Evolutionary conservation across 805 yeast genomes (phyloP).

Genomic region (Candida endomychidarum): DNA sequence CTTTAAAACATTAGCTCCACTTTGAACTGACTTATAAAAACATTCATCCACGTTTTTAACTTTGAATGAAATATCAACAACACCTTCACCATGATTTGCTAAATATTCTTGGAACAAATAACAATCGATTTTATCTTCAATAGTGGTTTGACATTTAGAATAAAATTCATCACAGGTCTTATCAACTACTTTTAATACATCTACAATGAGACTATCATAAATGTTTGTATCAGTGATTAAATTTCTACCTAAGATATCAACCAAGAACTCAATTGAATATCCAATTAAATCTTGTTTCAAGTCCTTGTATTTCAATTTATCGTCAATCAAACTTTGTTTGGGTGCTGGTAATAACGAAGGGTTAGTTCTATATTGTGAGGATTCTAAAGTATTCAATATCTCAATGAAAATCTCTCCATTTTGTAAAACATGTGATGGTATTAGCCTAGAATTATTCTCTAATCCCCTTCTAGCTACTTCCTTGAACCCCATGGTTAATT

Average conservation of each 20-base stretch:
- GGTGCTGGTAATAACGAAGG: conserved; percentile 10
- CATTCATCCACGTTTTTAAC: conserved; percentile 52
- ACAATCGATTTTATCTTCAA: conserved; percentile 10
- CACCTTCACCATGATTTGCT: conserved; percentile 70
- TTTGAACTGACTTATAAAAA: conserved; percentile 45
- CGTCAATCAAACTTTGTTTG: conserved; percentile 1
- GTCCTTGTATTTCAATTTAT: conserved; percentile 3
- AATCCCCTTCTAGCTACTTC: conserved; percentile 64
- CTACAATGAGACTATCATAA: neutral
- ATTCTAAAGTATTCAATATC: conserved; percentile 40
- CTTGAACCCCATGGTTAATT: conserved; percentile 59
- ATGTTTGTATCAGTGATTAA: neutral
- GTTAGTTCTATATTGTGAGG: conserved; percentile 5
- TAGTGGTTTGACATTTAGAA: neutral
- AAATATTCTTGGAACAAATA: conserved; percentile 13
- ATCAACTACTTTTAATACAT: neutral
- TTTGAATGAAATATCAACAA: conserved; percentile 71
- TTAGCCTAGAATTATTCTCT: conserved; percentile 60
- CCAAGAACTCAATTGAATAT: neutral
- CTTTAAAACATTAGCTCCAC: conserved; percentile 49
- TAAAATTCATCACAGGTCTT: conserved; percentile 7
- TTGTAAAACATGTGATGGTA: conserved; percentile 59
- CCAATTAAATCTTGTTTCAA: conserved; percentile 3
- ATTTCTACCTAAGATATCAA: conserved; percentile 2
- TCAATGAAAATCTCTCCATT: conserved; percentile 57